Base-by-base conservation (phyloP, 768 basidiomycete species). In the Rhodotorula babjevae region DNA sequence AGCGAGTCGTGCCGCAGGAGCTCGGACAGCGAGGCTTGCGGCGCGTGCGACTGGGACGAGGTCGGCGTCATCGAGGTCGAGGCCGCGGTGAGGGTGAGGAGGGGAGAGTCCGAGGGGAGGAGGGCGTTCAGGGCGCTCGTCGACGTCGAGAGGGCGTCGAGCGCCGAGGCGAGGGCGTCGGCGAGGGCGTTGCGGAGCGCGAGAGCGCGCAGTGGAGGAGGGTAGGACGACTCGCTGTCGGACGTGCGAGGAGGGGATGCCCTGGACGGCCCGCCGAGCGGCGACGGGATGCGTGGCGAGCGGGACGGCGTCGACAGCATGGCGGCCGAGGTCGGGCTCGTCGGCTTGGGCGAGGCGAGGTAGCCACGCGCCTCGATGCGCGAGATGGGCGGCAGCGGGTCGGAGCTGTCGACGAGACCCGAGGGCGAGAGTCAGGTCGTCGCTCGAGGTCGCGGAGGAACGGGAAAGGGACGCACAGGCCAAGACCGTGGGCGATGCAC, bases 301-400 rank as follows among this genome's bases (percentile, higher is more conserved):
- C 46, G 33, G 46, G 63, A 63, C 25, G 64, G 64, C 6, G 56
- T 58, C 23, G 57, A 40, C 0, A 12, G 33, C 25, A 44, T 9
- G 18, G 44, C n/a, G 7, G 63, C n/a, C 8, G 58, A 40, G 47
- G 65, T 52, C 21, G 46, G 49, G 42, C 25, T 47, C 21, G 59
- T 14, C 3, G 60, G 14, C 53, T 40, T 42, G 36, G 25, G 27
- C 9, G 44, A 31, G 11, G 56, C 50, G 31, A 53, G 63, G 52
- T 42, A 42, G 25, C 55, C 59, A 23, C 47, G 66, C 19, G 56
- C 63, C 9, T 55, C 63, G 58, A 73, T 64, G 21, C 63, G 59
- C 10, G 72, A 65, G 53, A 73, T 68, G 18, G 66, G 64, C 25
- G 69, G 64, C 1, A 71, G 60, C 2, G 69, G 64, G 52, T 71